A percentile compares a stretch with the other conserved stretches of the same genome.
Evolutionary conservation across 2,329 filamentous ascomycete genomes (phyloP).

Genomic region (Hirsutella thompsonii): DNA sequence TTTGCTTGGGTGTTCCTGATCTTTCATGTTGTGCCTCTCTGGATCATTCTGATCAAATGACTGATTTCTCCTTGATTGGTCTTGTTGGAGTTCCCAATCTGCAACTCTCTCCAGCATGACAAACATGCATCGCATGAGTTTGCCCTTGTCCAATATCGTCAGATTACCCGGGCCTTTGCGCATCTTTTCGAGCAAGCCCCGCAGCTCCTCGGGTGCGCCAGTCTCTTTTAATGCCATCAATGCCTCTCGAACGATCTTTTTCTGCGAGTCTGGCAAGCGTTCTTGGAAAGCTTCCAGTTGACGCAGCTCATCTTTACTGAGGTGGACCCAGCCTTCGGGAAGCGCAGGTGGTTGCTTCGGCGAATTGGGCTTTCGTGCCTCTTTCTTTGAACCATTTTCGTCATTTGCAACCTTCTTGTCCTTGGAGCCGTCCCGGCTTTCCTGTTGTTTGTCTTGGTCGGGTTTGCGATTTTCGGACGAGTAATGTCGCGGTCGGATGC

Average conservation of each 20-base stretch:
- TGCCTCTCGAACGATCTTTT: slow-evolving; percentile 42
- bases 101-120: slow-evolving; percentile 22
- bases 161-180: slow-evolving; percentile 41
- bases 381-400: slow-evolving; percentile 2
- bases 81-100: slow-evolving; percentile 13
- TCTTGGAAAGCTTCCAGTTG: slow-evolving; percentile 47
- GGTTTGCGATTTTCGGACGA: slow-evolving; percentile 25
- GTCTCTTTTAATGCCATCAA: slow-evolving; percentile 50
- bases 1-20: slow-evolving; percentile 7
- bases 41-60: slow-evolving; percentile 12
- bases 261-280: slow-evolving; percentile 49
- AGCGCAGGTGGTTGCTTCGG: slow-evolving; percentile 16
- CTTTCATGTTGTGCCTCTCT: slow-evolving; percentile 9
- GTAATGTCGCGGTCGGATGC: slow-evolving; percentile 21
- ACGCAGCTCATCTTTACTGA: slow-evolving; percentile 32
- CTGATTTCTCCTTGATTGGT: slow-evolving; percentile 3
- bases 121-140: slow-evolving; percentile 22
- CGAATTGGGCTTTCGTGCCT: slow-evolving; percentile 9
- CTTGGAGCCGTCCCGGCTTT: slow-evolving; percentile 4
- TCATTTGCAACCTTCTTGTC: slow-evolving; percentile 5
- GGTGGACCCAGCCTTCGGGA: slow-evolving; percentile 32
- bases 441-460: slow-evolving; percentile 16
- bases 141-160: slow-evolving; percentile 23
- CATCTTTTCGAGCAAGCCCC: slow-evolving; percentile 42
- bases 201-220: slow-evolving; percentile 58